Evolutionary conservation across 2,329 filamentous ascomycete genomes (phyloP), one percentile per base, ranked within the genome.

Genomic region (Mollisia scopiformis): DNA sequence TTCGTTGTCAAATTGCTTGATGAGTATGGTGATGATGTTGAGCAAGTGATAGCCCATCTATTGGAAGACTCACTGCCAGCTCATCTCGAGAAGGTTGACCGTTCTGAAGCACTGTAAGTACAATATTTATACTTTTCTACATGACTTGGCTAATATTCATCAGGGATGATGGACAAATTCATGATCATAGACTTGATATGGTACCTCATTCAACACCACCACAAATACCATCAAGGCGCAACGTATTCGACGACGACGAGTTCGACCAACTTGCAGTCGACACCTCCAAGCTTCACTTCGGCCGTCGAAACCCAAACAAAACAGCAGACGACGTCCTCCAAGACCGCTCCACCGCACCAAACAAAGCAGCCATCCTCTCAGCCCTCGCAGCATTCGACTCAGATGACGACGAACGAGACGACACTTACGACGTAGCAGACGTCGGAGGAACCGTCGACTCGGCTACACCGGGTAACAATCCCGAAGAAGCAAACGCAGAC

Each of bases 361-460:
- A 88, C 69, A 97, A 96, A 77, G 91, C 92, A 0, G 89, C 92
- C 11, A 97, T 97, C 68, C 79, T 97, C 25, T 91, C 93, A 2
- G 94, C 94, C 0, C 84, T 98, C 2, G 92, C 92, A 16, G 84
- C 89, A 0, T 97, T 98, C 68, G 93, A 98, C 76, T 89, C 89
- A 0, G 94, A 98, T 69, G 95, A 98, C 67, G 95, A 99, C 74
- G 95, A 99, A 77, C 86, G 93, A 35, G 95, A 99, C 74, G 95
- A 99, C 74, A 98, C 94, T 0, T 99, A 99, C 73, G 95, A 99
- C 70, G 87, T 89, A 1, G 92, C 88, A 53, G 95, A 98, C 71
- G 92, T 98, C 2, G 95, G 95, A 35, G 93, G 94, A 23, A 91
- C 91, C 0, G 88, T 97, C 2, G 93, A 97, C 68, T 81, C 83